These are phyloP conservation scores for Henningerozyma blattae DNA, from an alignment of 805 yeast species.

Conservation along the genomic window DNA sequence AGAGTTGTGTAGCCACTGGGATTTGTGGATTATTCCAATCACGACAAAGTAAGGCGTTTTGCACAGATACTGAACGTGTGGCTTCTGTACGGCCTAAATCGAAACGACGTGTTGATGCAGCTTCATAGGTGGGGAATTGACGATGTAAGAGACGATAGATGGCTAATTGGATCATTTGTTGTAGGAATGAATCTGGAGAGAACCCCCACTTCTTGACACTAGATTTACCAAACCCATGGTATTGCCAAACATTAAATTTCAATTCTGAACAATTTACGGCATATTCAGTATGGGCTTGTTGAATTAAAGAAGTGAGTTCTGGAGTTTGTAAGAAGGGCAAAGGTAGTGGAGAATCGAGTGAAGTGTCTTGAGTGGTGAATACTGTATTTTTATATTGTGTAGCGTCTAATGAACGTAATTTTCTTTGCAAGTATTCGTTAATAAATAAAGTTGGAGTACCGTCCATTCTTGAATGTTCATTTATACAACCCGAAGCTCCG, in stretches of 20 bases:
- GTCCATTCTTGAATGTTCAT: conserved; percentile 97
- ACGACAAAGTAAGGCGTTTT: conserved; percentile 56
- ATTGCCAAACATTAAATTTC: conserved; percentile 69
- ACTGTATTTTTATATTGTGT: conserved; percentile 10
- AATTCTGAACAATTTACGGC: conserved; percentile 41
- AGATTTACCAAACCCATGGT: conserved; percentile 76
- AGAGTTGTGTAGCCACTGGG: conserved; percentile 43
- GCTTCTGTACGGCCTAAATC: conserved; percentile 92
- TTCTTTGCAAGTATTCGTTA: conserved; percentile 61
- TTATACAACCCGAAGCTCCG: conserved; percentile 85
- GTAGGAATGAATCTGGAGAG: conserved; percentile 90
- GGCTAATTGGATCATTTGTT: conserved; percentile 84
- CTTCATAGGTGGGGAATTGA: conserved; percentile 84
- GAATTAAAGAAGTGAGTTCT: conserved; percentile 37
- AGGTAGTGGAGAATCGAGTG: conserved; percentile 1
- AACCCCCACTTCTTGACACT: conserved; percentile 72
- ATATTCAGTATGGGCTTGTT: conserved; percentile 45
- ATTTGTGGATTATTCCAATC: conserved; percentile 50
- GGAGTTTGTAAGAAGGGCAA: conserved; percentile 52
- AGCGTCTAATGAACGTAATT: conserved; percentile 38
- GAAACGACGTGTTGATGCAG: conserved; percentile 86
- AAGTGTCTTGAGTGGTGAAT: not conserved
- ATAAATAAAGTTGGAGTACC: conserved; percentile 89
- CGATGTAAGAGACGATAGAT: conserved; percentile 73
- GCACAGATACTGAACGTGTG: conserved; percentile 70